phyloP scores from a whole-genome alignment of 805 yeast species.

The Starmerella etchellsii region DNA sequence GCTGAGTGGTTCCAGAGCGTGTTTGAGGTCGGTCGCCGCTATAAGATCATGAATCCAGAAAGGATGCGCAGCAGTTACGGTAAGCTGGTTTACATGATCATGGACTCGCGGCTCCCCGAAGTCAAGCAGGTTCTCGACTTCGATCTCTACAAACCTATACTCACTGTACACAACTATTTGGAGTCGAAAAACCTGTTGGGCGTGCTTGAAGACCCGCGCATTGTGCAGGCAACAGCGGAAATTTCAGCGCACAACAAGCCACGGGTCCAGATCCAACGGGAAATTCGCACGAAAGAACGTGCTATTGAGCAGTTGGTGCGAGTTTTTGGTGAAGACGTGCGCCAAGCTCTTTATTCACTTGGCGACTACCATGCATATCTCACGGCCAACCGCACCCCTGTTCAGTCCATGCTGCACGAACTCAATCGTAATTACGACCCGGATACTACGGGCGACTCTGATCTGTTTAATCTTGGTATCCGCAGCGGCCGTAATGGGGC shows the following conservation, averaged over 20 bases:
- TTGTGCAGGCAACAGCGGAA: constrained; percentile 55
- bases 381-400: constrained; percentile 56
- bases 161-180: constrained; percentile 43
- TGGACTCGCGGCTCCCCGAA: constrained; percentile 70
- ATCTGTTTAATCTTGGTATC: constrained; percentile 42
- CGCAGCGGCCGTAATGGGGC: constrained; percentile 56
- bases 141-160: constrained; percentile 58
- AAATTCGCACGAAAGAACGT: constrained; percentile 53
- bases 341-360: constrained; percentile 60
- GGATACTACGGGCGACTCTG: neutral
- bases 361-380: constrained; percentile 69
- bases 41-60: constrained; percentile 76
- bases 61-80: constrained; percentile 69
- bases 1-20: constrained; percentile 59
- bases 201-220: constrained; percentile 44
- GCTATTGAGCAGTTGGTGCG: constrained; percentile 50
- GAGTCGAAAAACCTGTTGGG: constrained; percentile 30
- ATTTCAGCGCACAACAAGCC: constrained; percentile 47
- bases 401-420: constrained; percentile 45
- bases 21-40: constrained; percentile 68
- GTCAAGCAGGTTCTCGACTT: constrained; percentile 60
- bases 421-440: constrained; percentile 36
- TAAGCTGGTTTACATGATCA: constrained; percentile 67
- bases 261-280: constrained; percentile 40
- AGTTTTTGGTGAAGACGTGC: constrained; percentile 32